These are phyloP conservation scores for Leccinum obscurum DNA, from an alignment of 768 basidiomycete genomes.

Conservation along the genomic window DNA sequence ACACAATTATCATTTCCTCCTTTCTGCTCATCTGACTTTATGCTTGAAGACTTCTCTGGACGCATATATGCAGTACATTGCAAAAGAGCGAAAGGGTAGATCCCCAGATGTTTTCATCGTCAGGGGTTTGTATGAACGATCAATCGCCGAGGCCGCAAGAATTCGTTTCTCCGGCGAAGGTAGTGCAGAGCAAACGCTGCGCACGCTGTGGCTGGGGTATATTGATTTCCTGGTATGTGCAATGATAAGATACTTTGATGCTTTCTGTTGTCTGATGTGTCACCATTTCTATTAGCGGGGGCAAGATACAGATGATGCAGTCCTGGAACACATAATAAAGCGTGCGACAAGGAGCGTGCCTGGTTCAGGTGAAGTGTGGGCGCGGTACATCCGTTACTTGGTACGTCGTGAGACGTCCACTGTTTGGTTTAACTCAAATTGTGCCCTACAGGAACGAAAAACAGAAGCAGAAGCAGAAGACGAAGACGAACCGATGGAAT, in stretches of 20 bases:
- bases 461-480: conserved; percentile 1
- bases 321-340: conserved; percentile 43
- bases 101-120: conserved; percentile 58
- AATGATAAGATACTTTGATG: background rate
- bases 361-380: conserved; percentile 75
- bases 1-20: background rate
- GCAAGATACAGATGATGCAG: conserved; percentile 42
- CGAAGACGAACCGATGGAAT: conserved; percentile 22
- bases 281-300: conserved; percentile 20
- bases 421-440: background rate
- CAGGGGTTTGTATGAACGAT: conserved; percentile 67
- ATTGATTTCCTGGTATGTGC: conserved; percentile 63
- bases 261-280: background rate
- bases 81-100: conserved; percentile 60
- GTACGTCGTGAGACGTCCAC: conserved; percentile 38
- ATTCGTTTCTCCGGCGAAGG: conserved; percentile 52
- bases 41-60: conserved; percentile 45
- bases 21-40: conserved; percentile 17
- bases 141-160: conserved; percentile 70
- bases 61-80: conserved; percentile 61
- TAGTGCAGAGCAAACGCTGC: conserved; percentile 57
- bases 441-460: conserved; percentile 20
- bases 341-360: conserved; percentile 75
- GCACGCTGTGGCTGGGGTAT: conserved; percentile 73
- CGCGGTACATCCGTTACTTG: conserved; percentile 70